Percentiles rank a stretch among this genome's conserved stretches.
phyloP scores from a whole-genome alignment of 345 rosid genomes.

The Leavenworthia alabamica region DNA sequence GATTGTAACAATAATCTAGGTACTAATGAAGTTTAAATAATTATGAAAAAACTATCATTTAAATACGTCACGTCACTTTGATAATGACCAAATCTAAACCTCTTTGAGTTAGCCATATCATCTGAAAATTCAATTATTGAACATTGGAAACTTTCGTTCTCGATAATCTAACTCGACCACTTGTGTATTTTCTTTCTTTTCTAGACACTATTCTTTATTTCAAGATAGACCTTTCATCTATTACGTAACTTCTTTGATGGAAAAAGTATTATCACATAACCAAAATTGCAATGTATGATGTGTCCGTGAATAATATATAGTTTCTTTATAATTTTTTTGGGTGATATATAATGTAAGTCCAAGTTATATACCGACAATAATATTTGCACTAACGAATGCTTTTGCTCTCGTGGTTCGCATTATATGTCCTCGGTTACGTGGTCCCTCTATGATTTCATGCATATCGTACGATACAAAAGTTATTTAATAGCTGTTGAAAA shows the following conservation, averaged over 20 bases:
- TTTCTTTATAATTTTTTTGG: neutral
- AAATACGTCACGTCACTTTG: conserved; percentile 10
- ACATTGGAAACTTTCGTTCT: conserved; percentile 14
- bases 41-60: neutral
- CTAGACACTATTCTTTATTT: neutral
- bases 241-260: conserved; percentile 19
- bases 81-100: conserved; percentile 12
- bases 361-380: conserved; percentile 7
- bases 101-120: conserved; percentile 4
- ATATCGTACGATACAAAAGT: conserved; percentile 23
- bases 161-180: conserved; percentile 13
- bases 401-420: neutral
- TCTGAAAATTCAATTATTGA: conserved; percentile 19
- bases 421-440: conserved; percentile 10
- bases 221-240: neutral
- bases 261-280: neutral
- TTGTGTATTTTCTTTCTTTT: conserved; percentile 7
- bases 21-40: no score
- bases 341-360: neutral
- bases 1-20: no score
- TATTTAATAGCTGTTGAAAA: neutral
- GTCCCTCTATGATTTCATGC: conserved; percentile 22
- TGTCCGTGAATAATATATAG: neutral
- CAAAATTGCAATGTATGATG: no score
- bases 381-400: neutral